phyloP scores from a whole-genome alignment of 2,329 filamentous ascomycete species.

The Neonectria ditissima region DNA sequence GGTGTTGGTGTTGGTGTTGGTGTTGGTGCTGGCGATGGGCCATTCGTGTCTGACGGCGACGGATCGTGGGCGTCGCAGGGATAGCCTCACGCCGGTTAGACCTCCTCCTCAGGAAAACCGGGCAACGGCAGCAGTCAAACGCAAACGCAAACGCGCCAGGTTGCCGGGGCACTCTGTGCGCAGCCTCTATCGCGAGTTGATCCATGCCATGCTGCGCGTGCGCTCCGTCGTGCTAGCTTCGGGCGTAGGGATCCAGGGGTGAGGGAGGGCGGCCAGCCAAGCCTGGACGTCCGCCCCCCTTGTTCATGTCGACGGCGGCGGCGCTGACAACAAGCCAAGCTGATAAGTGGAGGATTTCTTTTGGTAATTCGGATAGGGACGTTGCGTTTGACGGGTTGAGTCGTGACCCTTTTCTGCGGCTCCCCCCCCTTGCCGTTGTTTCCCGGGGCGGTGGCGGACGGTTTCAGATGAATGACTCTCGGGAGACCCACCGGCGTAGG shows the following conservation, averaged over 20 bases:
- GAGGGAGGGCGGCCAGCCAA: no score
- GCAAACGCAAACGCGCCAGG: not conserved
- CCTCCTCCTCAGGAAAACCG: not conserved
- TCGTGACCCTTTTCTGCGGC: not conserved
- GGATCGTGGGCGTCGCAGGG: not conserved
- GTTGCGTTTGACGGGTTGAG: no score
- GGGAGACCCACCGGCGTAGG: not conserved
- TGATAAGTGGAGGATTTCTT: no score
- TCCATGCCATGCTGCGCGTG: not conserved
- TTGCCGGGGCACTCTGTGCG: not conserved
- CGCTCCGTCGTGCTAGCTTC: not conserved
- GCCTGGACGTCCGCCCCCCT: no score
- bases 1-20: no score
- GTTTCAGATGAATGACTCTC: constrained; percentile 30
- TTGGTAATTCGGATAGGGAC: not conserved
- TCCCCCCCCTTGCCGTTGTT: no score
- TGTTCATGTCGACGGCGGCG: not conserved
- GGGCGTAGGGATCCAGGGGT: constrained; percentile 13
- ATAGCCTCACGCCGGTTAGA: no score
- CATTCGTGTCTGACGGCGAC: not conserved
- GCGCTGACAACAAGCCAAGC: no score
- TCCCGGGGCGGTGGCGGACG: not conserved
- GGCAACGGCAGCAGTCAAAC: not conserved
- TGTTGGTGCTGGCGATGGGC: not conserved
- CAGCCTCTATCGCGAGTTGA: not conserved